Evolutionary conservation across 2,329 filamentous ascomycete genomes (phyloP).

Genomic region (Lecanicillium sp.): DNA sequence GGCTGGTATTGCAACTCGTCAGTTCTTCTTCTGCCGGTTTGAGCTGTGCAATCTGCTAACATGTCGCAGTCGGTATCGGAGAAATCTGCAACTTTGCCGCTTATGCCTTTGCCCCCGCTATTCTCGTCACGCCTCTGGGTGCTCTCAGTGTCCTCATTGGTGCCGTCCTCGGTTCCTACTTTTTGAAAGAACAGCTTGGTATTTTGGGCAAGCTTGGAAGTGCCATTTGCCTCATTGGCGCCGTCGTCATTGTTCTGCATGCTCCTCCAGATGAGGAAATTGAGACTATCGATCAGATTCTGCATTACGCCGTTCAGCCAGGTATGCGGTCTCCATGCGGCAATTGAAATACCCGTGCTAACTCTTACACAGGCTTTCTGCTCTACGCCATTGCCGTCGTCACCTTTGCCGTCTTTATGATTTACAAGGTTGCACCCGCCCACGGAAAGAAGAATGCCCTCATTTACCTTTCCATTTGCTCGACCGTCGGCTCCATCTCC

Average conservation of each 20-base stretch:
- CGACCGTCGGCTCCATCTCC: constrained; percentile 90
- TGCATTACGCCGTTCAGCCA: constrained; percentile 82
- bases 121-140: constrained; percentile 89
- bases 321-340: constrained; percentile 45
- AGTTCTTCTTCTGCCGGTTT: constrained; percentile 22
- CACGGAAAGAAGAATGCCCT: constrained; percentile 94
- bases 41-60: constrained; percentile 12
- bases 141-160: constrained; percentile 92
- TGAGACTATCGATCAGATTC: constrained; percentile 81
- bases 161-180: constrained; percentile 89
- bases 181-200: constrained; percentile 84
- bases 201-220: constrained; percentile 87
- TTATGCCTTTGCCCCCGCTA: constrained; percentile 97
- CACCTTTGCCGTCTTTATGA: constrained; percentile 85
- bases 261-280: constrained; percentile 92
- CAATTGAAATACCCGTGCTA: not conserved
- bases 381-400: constrained; percentile 75
- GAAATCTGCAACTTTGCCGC: constrained; percentile 97
- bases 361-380: constrained; percentile 61
- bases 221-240: constrained; percentile 91
- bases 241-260: constrained; percentile 95
- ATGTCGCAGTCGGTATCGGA: constrained; percentile 69
- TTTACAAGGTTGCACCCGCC: constrained; percentile 82
- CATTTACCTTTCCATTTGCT: constrained; percentile 96
- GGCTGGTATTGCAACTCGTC: constrained; percentile 85